Conservation (phyloP, 495 filamentous ascomycete genomes). For the Delitschia confertaspora region DNA sequence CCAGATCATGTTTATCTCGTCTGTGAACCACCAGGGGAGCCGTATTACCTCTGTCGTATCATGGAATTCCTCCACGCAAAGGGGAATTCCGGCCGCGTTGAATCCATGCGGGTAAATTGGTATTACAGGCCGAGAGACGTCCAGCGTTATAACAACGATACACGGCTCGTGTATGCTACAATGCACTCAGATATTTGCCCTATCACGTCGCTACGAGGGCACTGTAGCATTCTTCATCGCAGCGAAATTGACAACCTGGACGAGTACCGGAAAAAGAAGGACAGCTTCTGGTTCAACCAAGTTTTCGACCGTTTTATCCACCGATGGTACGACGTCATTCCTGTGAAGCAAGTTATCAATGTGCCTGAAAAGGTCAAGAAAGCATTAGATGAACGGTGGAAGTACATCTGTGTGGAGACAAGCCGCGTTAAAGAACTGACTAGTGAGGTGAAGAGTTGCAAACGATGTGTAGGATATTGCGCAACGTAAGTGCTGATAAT, state of each 20-base stretch:
- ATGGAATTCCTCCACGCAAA: conserved; percentile 92
- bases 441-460: conserved; percentile 92
- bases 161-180: conserved; percentile 79
- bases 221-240: conserved; percentile 79
- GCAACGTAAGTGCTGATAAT: conserved; percentile 58
- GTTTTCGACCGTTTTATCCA: conserved; percentile 97
- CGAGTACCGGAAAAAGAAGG: conserved; percentile 68
- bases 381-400: conserved; percentile 91
- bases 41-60: conserved; percentile 92
- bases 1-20: conserved; percentile 94
- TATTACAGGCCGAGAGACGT: conserved; percentile 96
- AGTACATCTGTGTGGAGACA: conserved; percentile 85
- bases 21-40: conserved; percentile 94
- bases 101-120: conserved; percentile 91
- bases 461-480: conserved; percentile 80
- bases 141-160: conserved; percentile 80
- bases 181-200: conserved; percentile 99
- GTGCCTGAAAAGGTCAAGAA: conserved; percentile 89
- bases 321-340: conserved; percentile 93
- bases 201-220: conserved; percentile 81
- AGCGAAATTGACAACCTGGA: conserved; percentile 77
- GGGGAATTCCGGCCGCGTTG: conserved; percentile 62
- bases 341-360: conserved; percentile 86
- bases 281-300: conserved; percentile 95
- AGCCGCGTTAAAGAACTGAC: conserved; percentile 89